A percentile compares a stretch with the other conserved stretches of the same genome.
These are phyloP conservation scores for Penicillium subrubescens DNA, from an alignment of 495 filamentous ascomycete species.

Conservation along the genomic window DNA sequence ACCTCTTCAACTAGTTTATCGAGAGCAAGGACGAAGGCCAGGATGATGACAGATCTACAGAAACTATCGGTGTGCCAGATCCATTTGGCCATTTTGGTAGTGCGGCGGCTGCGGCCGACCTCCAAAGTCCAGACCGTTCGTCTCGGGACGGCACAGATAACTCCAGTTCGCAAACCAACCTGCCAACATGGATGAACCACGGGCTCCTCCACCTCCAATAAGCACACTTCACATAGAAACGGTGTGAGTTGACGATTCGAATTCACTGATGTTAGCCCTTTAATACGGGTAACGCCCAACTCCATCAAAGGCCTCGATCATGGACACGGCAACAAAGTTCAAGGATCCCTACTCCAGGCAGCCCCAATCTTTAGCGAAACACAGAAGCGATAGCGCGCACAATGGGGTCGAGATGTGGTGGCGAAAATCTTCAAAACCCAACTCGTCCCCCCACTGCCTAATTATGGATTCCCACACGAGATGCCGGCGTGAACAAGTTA, in stretches of 20 bases:
- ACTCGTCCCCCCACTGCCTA: background rate
- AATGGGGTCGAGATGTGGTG: slow-evolving; percentile 15
- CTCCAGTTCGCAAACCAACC: background rate
- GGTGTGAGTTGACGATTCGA: background rate
- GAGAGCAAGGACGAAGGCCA: too few relatives aligned
- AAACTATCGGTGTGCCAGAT: slow-evolving; percentile 2
- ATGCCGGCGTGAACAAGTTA: background rate
- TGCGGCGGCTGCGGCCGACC: background rate
- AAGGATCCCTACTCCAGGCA: slow-evolving; percentile 16
- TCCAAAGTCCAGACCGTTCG: slow-evolving; percentile 1
- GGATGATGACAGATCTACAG: background rate
- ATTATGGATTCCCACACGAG: background rate
- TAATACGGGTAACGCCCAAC: background rate
- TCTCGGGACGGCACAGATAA: background rate
- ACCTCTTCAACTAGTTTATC: background rate
- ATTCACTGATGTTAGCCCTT: background rate
- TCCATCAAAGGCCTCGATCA: background rate
- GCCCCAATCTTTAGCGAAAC: slow-evolving; percentile 32
- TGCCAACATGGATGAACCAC: background rate
- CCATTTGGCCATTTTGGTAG: background rate
- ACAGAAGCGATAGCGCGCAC: slow-evolving; percentile 31
- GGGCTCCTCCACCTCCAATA: background rate
- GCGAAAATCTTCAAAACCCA: background rate
- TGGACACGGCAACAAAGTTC: slow-evolving; percentile 9
- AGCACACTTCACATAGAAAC: background rate